Evolutionary conservation across 2,329 filamentous ascomycete genomes (phyloP), one percentile per base, ranked within the genome.

Genomic region (Arachnomyces sp.): DNA sequence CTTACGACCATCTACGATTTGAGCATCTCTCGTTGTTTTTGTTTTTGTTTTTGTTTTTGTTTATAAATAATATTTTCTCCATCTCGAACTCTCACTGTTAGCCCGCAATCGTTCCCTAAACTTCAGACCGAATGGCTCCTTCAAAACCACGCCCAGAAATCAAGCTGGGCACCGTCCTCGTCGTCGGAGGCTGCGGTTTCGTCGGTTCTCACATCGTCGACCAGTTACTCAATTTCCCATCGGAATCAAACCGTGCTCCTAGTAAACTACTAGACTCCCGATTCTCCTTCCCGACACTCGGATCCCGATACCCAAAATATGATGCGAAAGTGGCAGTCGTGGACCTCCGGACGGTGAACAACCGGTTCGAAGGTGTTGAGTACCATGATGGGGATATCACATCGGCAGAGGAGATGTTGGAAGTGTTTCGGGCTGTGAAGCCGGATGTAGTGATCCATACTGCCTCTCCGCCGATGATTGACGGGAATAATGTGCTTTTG

Each of bases 391-490:
- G 79, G 59, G 84, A 90, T 63, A 87, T 92, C 59, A 88, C 84
- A 40, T 78, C 84, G 47, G 57, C 67, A 13, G 69, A 71, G 40
- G 72, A 72, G 45, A 72, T 92, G 47, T 60, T 75, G 31, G 68
- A 72, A 29, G 66, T 86, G 33, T 80, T 96, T 53, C 62, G 72
- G 25, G 69, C 78, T 47, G 72, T 80, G 40, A 76, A 75, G 53
- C 89, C 90, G 14, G 80, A 88, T 57, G 77, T 93, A 11, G 86
- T 98, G 38, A 82, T 96, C 55, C 90, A 98, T 65, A 94, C 89
- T 2, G 92, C 90, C 14, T 86, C 82, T 28, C 85, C 86, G 55
- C 71, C 60, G 65, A 68, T 55, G 63, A 74, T 55, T 63, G 72
- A 53, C 7, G 62, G 60, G 12, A 62, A 65, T 40, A 71, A 81